Conservation (phyloP, 2,329 filamentous ascomycete species). For the Neospermospora avenae region DNA sequence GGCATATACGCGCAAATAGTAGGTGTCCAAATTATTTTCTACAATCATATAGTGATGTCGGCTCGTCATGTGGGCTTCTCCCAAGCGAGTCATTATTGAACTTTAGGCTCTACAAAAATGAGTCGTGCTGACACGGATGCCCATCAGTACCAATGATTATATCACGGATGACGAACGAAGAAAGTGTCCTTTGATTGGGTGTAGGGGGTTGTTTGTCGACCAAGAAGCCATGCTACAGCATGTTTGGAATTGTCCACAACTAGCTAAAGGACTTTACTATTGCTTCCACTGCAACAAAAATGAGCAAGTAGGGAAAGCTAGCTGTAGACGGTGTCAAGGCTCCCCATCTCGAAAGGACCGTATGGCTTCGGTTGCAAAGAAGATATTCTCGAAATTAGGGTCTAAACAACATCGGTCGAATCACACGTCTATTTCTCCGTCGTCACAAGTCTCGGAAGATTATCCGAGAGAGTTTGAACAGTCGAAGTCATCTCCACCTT, state of each 20-base stretch:
- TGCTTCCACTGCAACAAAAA: constrained; percentile 31
- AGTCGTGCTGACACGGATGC: not conserved
- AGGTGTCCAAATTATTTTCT: not conserved
- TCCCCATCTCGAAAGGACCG: constrained; percentile 25
- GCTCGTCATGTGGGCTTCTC: too few relatives aligned
- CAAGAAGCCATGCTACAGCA: constrained; percentile 31
- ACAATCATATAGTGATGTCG: too few relatives aligned
- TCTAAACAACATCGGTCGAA: constrained; percentile 20
- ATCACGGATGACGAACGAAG: constrained; percentile 29
- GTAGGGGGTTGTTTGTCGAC: constrained; percentile 23
- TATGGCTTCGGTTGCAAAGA: constrained; percentile 30
- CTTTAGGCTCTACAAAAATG: not conserved
- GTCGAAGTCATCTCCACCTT: not conserved
- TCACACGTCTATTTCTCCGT: not conserved
- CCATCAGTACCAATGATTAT: constrained; percentile 18
- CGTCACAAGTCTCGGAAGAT: constrained; percentile 8
- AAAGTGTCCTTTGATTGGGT: constrained; percentile 30
- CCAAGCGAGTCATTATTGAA: too few relatives aligned
- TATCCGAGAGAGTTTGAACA: not conserved
- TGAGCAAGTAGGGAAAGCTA: constrained; percentile 27
- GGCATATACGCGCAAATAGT: constrained; percentile 29
- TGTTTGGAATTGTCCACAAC: constrained; percentile 28
- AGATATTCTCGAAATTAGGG: constrained; percentile 30
- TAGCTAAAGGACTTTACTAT: constrained; percentile 31
- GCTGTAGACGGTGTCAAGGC: constrained; percentile 28